A percentile compares a stretch with the other conserved stretches of the same genome.
Conservation (phyloP, 2,329 filamentous ascomycete species). For the Nannizziopsis barbatae region DNA sequence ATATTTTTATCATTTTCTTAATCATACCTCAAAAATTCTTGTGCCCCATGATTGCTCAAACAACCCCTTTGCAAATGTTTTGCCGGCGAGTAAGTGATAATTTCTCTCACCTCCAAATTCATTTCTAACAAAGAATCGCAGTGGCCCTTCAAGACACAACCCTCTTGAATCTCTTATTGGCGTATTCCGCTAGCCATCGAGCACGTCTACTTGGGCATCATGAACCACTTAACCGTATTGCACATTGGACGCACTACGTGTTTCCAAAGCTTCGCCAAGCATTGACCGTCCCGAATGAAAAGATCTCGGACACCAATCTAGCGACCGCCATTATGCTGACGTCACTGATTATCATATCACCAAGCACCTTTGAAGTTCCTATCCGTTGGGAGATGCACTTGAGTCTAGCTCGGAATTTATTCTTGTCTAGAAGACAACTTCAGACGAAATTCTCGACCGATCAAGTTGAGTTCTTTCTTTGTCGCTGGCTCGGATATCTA, state of each 20-base stretch:
- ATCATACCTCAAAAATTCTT: constrained; percentile 62
- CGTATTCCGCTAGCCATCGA: constrained; percentile 75
- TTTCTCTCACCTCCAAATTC: constrained; percentile 14
- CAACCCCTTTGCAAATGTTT: constrained; percentile 49
- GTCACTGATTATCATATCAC: constrained; percentile 72
- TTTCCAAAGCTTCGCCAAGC: constrained; percentile 56
- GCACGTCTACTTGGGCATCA: constrained; percentile 61
- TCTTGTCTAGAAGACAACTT: constrained; percentile 53
- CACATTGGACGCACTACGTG: constrained; percentile 63
- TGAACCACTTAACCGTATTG: constrained; percentile 67
- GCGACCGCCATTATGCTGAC: constrained; percentile 77
- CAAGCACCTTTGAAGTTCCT: constrained; percentile 66
- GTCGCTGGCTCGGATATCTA: constrained; percentile 73
- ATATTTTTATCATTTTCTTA: constrained; percentile 63
- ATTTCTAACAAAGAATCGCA: constrained; percentile 33
- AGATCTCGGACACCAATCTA: constrained; percentile 60
- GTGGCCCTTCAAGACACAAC: constrained; percentile 42
- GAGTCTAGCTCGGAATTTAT: constrained; percentile 62
- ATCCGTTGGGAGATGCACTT: constrained; percentile 75
- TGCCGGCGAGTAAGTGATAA: constrained; percentile 48
- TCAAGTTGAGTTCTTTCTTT: constrained; percentile 58
- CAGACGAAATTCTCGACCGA: constrained; percentile 42
- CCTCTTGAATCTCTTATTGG: constrained; percentile 63
- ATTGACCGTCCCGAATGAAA: constrained; percentile 49
- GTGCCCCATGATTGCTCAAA: constrained; percentile 52